phyloP scores from a whole-genome alignment of 306 rosid genomes.

The Mimosa pudica region DNA sequence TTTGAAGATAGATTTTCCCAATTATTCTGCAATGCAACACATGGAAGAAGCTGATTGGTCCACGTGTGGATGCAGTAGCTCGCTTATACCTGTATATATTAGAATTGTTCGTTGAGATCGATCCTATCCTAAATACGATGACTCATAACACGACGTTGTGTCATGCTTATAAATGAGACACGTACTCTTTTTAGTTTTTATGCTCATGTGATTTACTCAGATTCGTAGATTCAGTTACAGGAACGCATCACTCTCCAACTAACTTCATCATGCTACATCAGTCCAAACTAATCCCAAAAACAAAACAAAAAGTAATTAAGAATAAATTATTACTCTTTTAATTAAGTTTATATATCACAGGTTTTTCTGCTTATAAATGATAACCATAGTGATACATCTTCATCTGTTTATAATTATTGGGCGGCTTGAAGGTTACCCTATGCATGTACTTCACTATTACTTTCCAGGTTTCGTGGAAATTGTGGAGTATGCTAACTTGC shows the following conservation, averaged over 20 bases:
- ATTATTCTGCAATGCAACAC: slow-evolving; percentile 20
- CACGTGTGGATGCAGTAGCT: slow-evolving; percentile 56
- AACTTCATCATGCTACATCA: neutral
- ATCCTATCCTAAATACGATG: slow-evolving; percentile 4
- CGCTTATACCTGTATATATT: slow-evolving; percentile 37
- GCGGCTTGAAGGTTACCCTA: neutral
- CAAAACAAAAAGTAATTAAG: neutral
- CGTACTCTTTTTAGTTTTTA: slow-evolving; percentile 26
- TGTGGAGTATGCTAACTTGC: neutral
- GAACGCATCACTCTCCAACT: slow-evolving; percentile 29
- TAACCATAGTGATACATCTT: neutral
- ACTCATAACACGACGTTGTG: slow-evolving; percentile 11
- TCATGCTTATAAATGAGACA: slow-evolving; percentile 33
- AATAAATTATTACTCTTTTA: neutral
- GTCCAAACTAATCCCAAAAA: neutral
- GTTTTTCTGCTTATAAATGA: neutral
- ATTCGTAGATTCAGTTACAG: neutral
- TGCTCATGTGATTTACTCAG: neutral
- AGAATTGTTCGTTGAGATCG: slow-evolving; percentile 32
- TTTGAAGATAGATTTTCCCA: neutral
- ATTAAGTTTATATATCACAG: neutral
- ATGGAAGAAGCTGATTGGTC: slow-evolving; percentile 41
- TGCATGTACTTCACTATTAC: neutral
- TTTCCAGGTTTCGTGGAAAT: neutral
- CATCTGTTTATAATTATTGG: neutral